Conservation (phyloP, 2,329 filamentous ascomycete species). For the Pestalotiopsis fici region DNA sequence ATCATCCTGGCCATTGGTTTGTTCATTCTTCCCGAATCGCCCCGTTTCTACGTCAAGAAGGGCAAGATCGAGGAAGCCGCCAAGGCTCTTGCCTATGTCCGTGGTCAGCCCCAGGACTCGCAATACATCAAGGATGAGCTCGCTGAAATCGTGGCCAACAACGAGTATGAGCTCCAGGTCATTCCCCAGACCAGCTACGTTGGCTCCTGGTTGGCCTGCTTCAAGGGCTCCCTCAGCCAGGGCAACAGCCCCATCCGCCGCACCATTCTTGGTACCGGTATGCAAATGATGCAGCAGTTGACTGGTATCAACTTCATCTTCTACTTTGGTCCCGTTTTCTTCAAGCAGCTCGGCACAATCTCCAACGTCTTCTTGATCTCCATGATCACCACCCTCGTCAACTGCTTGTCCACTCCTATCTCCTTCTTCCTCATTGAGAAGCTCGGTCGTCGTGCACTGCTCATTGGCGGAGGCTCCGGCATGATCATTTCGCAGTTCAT, state of each 20-base stretch:
- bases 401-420: constrained; percentile 80
- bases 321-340: constrained; percentile 84
- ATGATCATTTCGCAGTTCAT: constrained; percentile 90
- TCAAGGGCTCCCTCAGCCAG: constrained; percentile 55
- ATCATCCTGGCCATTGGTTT: constrained; percentile 37
- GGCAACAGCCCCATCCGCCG: constrained; percentile 59
- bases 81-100: constrained; percentile 57
- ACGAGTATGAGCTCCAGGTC: constrained; percentile 66
- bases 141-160: constrained; percentile 73
- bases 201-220: constrained; percentile 60
- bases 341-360: constrained; percentile 76
- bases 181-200: constrained; percentile 60
- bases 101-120: constrained; percentile 66
- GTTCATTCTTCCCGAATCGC: constrained; percentile 60
- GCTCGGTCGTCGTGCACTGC: constrained; percentile 77
- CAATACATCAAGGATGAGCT: constrained; percentile 70
- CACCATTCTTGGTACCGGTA: constrained; percentile 55
- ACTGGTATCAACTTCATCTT: constrained; percentile 87
- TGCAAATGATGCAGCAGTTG: constrained; percentile 62
- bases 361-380: constrained; percentile 79
- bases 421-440: constrained; percentile 87
- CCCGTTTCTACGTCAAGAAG: constrained; percentile 72
- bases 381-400: constrained; percentile 84
- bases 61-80: constrained; percentile 63
- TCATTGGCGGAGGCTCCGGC: constrained; percentile 76